These are phyloP conservation scores for Gossypium raimondii DNA, from an alignment of 345 rosid species.

Conservation along the genomic window DNA sequence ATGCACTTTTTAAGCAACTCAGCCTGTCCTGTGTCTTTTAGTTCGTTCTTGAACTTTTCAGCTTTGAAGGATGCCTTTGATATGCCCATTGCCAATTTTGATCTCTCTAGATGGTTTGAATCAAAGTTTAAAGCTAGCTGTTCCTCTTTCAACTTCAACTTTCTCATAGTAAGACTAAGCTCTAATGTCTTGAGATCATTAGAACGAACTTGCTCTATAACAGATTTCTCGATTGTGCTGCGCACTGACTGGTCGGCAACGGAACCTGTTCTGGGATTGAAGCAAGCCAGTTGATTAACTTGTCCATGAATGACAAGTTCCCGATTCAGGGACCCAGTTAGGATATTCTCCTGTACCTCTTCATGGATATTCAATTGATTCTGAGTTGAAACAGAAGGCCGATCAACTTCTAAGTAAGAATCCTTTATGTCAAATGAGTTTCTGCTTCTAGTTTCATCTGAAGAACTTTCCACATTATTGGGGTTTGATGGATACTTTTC, in stretches of 20 bases:
- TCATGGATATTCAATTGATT: conserved; percentile 28
- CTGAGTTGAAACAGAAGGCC: conserved; percentile 22
- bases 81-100: conserved; percentile 59
- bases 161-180: conserved; percentile 47
- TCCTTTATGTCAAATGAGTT: conserved; percentile 23
- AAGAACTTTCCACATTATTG: conserved; percentile 23
- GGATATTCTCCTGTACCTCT: conserved; percentile 31
- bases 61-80: conserved; percentile 62
- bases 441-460: conserved; percentile 10
- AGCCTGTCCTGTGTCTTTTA: conserved; percentile 60
- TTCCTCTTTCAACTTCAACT: conserved; percentile 46
- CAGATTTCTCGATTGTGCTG: conserved; percentile 44
- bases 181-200: conserved; percentile 68
- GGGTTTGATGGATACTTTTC: conserved; percentile 17
- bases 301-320: conserved; percentile 38
- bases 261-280: conserved; percentile 31
- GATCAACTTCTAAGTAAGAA: conserved; percentile 32
- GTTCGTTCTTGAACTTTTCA: conserved; percentile 69
- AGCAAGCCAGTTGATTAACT: conserved; percentile 33
- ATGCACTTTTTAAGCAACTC: conserved; percentile 61
- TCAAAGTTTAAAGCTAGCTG: conserved; percentile 48
- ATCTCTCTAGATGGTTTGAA: conserved; percentile 55
- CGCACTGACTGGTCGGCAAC: conserved; percentile 20
- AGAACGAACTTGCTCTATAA: conserved; percentile 61
- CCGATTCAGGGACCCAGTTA: conserved; percentile 21